Conservation (phyloP, 305 asterid species). For the Solanum chacoense region DNA sequence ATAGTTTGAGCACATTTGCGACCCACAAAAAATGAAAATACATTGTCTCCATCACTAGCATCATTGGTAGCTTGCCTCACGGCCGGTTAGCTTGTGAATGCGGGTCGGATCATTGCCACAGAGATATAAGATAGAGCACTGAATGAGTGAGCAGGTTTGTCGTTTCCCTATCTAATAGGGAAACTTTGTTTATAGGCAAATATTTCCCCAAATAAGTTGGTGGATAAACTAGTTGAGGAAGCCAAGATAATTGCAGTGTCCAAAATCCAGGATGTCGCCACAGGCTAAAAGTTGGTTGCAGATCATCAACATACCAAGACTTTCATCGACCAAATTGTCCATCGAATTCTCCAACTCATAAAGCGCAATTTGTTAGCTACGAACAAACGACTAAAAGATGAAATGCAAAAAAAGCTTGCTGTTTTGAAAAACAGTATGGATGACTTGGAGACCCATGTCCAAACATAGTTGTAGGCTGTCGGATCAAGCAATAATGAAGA, state of each 20-base stretch:
- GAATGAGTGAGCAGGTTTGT: background rate
- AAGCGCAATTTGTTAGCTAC: background rate
- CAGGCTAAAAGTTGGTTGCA: background rate
- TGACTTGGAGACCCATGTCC: no score
- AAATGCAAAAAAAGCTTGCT: background rate
- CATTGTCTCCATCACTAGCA: background rate
- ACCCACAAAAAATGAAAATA: background rate
- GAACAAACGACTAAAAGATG: background rate
- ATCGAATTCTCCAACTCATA: background rate
- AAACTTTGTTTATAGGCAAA: background rate
- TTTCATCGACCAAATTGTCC: background rate
- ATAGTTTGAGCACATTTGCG: background rate
- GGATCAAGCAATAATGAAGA: no score
- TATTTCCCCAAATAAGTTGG: background rate
- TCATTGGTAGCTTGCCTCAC: background rate
- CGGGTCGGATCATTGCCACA: rapidly evolving
- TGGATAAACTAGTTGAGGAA: background rate
- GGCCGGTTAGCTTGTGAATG: background rate
- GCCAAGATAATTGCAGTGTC: background rate
- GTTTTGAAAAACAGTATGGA: no score
- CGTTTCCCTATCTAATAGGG: background rate
- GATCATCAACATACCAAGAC: background rate
- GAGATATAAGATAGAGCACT: background rate
- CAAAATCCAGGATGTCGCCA: background rate
- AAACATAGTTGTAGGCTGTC: no score